A percentile compares a stretch with the other conserved stretches of the same genome.
phyloP scores from a whole-genome alignment of 176 grass and related monocot species.

The Ensete glaucum region DNA sequence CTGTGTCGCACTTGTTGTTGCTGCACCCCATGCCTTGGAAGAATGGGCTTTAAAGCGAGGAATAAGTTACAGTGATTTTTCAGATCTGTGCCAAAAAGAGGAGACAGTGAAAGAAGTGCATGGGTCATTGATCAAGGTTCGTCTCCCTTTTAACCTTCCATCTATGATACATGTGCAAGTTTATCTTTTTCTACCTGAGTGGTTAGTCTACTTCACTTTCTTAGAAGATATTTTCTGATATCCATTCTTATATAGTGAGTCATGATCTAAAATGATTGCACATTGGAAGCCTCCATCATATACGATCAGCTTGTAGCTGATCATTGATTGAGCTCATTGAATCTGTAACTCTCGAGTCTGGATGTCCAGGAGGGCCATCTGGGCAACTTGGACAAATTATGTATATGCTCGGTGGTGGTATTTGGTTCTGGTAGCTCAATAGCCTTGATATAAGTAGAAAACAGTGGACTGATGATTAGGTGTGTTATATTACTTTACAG shows the following conservation, averaged over 20 bases:
- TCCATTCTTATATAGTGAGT: not conserved
- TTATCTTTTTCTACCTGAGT: too few species aligned
- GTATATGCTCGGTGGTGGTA: too few species aligned
- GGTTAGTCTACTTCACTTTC: not conserved
- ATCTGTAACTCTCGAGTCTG: not conserved
- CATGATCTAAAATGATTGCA: not conserved
- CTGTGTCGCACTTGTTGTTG: conserved; percentile 63
- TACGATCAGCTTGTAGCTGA: too few species aligned
- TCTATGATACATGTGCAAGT: not conserved
- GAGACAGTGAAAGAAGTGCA: conserved; percentile 74
- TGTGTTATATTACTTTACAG: conserved; percentile 24
- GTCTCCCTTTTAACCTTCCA: conserved; percentile 1
- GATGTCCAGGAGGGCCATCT: not conserved
- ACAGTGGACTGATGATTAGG: not conserved
- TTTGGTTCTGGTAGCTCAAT: not conserved
- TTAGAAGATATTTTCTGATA: not conserved
- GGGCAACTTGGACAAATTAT: not conserved
- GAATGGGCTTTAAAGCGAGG: conserved; percentile 57
- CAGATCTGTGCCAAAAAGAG: conserved; percentile 59
- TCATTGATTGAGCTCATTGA: not conserved
- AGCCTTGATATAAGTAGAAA: not conserved
- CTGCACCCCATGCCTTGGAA: conserved; percentile 39
- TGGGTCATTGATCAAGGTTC: conserved; percentile 59
- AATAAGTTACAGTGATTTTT: conserved; percentile 28
- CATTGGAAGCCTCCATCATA: too few species aligned